Evolutionary conservation across 2,329 filamentous ascomycete genomes (phyloP).

Genomic region (Chaetomiaceae sp.): DNA sequence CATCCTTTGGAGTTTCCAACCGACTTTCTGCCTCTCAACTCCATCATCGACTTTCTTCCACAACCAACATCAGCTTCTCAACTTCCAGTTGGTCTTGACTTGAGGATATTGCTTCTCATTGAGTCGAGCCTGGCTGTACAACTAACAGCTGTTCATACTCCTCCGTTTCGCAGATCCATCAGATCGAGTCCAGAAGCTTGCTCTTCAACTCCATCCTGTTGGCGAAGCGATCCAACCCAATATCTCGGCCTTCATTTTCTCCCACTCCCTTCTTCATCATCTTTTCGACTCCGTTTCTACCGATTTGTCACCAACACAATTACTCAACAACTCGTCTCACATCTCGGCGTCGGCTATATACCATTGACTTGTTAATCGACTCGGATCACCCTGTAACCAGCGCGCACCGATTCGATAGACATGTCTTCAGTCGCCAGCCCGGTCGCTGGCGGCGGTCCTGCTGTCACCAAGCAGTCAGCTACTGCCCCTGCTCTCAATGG

Average conservation of each 20-base stretch:
- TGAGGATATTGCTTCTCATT: neutral
- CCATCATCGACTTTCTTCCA: neutral
- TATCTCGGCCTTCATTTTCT: neutral
- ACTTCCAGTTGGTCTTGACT: neutral
- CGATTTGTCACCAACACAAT: neutral
- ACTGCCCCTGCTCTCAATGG: constrained; percentile 10
- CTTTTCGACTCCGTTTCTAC: neutral
- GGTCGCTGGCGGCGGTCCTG: constrained; percentile 1
- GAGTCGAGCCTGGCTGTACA: neutral
- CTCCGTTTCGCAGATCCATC: neutral
- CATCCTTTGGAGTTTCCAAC: neutral
- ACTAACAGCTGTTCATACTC: neutral
- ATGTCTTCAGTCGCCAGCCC: constrained; percentile 9
- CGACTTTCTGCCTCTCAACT: constrained; percentile 1
- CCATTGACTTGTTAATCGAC: neutral
- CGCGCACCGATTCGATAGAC: neutral
- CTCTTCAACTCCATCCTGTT: neutral
- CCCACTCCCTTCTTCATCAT: neutral
- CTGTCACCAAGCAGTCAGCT: constrained; percentile 4
- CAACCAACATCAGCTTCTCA: neutral
- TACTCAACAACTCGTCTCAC: neutral
- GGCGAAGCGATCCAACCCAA: neutral
- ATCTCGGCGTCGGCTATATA: neutral
- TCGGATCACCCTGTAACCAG: constrained; percentile 3
- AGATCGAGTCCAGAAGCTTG: neutral